phyloP scores from a whole-genome alignment of 371 early-diverging fungal genomes.

The Mucor saturninus region DNA sequence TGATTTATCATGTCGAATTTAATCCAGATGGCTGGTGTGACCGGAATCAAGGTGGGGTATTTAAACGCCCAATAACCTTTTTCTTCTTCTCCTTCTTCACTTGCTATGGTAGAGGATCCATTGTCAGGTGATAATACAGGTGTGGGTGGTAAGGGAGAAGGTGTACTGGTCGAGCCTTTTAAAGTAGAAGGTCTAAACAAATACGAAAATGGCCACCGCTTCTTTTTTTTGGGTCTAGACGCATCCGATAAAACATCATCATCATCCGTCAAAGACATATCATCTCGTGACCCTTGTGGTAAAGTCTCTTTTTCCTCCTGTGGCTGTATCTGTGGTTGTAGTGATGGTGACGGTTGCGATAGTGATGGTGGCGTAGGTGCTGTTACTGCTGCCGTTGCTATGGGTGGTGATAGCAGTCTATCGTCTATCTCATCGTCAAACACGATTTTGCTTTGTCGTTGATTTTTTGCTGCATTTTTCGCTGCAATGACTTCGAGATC shows the following conservation, averaged over 20 bases:
- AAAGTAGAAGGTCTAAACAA: conserved; percentile 7
- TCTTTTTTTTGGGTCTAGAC: conserved; percentile 9
- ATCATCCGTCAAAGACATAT: neutral
- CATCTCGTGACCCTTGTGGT: neutral
- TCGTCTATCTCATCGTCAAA: neutral
- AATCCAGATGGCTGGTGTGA: conserved; percentile 11
- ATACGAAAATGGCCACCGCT: conserved; percentile 9
- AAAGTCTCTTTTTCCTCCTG: too few species aligned
- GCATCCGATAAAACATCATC: neutral
- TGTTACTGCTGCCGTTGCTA: neutral
- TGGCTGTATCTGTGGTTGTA: too few species aligned
- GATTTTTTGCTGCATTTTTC: conserved; percentile 22
- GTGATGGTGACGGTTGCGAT: too few species aligned
- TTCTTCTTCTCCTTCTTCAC: neutral
- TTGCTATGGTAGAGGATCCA: neutral
- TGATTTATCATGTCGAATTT: conserved; percentile 25
- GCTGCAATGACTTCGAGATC: conserved; percentile 24
- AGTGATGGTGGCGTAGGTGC: too few species aligned
- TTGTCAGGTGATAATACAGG: conserved; percentile 10
- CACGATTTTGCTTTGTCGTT: conserved; percentile 4
- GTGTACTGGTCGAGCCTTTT: neutral
- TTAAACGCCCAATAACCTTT: conserved; percentile 20
- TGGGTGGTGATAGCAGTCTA: neutral
- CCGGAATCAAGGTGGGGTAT: neutral
- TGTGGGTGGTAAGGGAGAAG: neutral